phyloP scores from a whole-genome alignment of 2,329 filamentous ascomycete genomes.

The Onygenales sp. region DNA sequence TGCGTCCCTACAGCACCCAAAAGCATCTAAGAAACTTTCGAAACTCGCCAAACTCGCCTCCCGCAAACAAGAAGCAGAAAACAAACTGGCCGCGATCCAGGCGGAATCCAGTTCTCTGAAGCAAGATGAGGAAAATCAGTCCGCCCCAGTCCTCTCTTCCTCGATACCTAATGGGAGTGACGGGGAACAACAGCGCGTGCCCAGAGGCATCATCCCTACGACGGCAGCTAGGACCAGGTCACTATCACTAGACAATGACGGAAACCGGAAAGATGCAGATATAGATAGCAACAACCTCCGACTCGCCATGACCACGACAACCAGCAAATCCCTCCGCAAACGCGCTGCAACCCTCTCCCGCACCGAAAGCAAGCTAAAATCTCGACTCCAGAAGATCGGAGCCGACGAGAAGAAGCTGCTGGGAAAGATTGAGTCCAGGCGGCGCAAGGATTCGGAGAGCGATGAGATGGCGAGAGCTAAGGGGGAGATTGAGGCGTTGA shows the following conservation, averaged over 20 bases:
- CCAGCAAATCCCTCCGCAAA: conserved; percentile 12
- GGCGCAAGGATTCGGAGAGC: conserved; percentile 30
- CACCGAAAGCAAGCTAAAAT: conserved; percentile 27
- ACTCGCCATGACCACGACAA: conserved; percentile 15
- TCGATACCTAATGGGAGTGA: no score
- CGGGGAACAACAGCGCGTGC: no score
- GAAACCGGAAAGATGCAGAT: not conserved
- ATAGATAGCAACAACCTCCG: conserved; percentile 20
- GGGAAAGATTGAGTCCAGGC: conserved; percentile 28
- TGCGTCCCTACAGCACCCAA: not conserved
- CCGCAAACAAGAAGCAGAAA: conserved; percentile 5
- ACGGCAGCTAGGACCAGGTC: not conserved
- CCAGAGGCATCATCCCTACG: no score
- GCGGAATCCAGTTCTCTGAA: not conserved
- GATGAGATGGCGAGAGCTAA: conserved; percentile 34
- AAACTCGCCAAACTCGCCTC: conserved; percentile 5
- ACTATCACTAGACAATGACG: not conserved
- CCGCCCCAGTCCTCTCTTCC: no score
- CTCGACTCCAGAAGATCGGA: conserved; percentile 34
- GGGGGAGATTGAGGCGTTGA: conserved; percentile 37
- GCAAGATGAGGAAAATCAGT: conserved; percentile 11
- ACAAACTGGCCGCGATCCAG: conserved; percentile 4
- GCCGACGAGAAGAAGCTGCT: conserved; percentile 30
- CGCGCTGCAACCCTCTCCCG: conserved; percentile 20
- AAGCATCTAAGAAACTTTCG: not conserved